Conservation (phyloP, 306 rosid genomes). For the Quercus engelmannii region DNA sequence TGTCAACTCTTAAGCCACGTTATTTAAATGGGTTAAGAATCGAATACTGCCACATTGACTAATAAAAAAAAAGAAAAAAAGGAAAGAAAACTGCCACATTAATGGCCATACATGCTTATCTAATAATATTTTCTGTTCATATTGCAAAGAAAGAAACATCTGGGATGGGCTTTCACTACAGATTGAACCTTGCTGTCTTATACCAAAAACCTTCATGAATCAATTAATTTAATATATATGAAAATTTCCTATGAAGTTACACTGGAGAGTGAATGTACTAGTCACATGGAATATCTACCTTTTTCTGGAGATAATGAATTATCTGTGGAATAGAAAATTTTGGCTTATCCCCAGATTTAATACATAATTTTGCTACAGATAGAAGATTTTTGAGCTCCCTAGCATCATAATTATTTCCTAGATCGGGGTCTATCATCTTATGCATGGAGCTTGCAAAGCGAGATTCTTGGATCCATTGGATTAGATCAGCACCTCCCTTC, state of each 20-base stretch:
- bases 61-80: too few species aligned
- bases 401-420: constrained; percentile 63
- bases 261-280: background rate
- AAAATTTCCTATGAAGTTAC: background rate
- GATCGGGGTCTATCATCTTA: constrained; percentile 93
- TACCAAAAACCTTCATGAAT: background rate
- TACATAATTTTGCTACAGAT: constrained; percentile 78
- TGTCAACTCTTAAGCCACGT: too few species aligned
- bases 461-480: constrained; percentile 80
- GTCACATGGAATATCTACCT: constrained; percentile 36
- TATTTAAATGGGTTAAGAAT: too few species aligned
- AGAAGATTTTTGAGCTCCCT: constrained; percentile 74
- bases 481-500: constrained; percentile 59
- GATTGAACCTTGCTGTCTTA: background rate
- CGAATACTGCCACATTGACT: too few species aligned
- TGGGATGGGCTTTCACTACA: background rate
- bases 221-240: background rate
- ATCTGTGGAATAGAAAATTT: constrained; percentile 65
- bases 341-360: constrained; percentile 64
- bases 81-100: too few species aligned
- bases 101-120: background rate
- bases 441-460: constrained; percentile 61
- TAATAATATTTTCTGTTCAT: background rate
- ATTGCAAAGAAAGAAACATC: background rate
- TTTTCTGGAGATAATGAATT: constrained; percentile 68